Conservation (phyloP, 176 grass and related monocot species). For the Microstegium vimineum region DNA sequence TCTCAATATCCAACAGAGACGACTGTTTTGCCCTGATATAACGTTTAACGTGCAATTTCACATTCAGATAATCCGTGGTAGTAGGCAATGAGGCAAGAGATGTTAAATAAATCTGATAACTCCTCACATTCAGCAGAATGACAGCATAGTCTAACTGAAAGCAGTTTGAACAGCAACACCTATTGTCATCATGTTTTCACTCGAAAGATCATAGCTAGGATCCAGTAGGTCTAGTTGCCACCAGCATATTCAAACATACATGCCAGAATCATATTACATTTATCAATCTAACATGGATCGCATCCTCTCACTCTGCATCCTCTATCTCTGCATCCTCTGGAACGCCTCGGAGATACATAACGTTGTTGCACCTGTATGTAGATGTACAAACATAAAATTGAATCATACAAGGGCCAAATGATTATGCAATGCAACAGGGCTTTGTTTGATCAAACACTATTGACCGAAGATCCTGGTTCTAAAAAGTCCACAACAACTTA, state of each 20-base stretch:
- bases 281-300: not conserved
- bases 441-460: not conserved
- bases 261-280: conserved; percentile 17
- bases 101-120: not conserved
- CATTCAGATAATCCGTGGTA: not conserved
- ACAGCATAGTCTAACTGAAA: not conserved
- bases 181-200: not conserved
- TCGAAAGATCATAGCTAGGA: not conserved
- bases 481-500: not conserved
- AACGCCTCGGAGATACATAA: conserved; percentile 64
- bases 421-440: not conserved
- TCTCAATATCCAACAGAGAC: not conserved
- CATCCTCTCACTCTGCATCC: conserved; percentile 55
- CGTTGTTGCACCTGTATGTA: conserved; percentile 72
- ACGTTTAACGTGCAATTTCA: not conserved
- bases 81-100: not conserved
- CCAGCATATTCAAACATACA: not conserved
- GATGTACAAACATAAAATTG: conserved; percentile 10
- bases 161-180: not conserved
- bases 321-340: conserved; percentile 82
- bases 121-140: not conserved
- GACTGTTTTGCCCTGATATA: not conserved
- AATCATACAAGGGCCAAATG: not conserved
- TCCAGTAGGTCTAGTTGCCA: not conserved
- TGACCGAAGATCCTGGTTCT: not conserved